Conservation (phyloP, 2,329 filamentous ascomycete species). For the Lasiodiplodia sp. region DNA sequence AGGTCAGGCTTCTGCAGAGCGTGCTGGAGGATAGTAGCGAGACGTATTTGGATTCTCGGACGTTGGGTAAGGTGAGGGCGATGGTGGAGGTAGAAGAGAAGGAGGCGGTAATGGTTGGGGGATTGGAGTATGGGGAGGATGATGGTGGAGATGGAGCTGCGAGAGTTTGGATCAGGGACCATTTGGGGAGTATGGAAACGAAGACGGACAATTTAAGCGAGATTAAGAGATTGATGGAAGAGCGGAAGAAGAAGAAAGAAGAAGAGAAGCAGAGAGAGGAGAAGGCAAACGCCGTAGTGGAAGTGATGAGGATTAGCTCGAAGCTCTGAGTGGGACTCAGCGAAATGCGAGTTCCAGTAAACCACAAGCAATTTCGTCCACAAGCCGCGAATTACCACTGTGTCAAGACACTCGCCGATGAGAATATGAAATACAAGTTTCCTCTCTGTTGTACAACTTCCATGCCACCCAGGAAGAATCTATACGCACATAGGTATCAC, state of each 20-base stretch:
- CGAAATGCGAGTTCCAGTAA: background rate
- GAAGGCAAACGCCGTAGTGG: background rate
- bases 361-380: background rate
- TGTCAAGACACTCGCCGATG: background rate
- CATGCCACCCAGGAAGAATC: conserved; percentile 1
- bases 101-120: background rate
- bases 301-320: background rate
- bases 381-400: background rate
- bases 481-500: conserved; percentile 27
- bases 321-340: background rate
- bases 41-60: background rate
- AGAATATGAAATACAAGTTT: background rate
- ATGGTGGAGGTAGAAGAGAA: background rate
- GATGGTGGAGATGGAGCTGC: background rate
- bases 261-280: background rate
- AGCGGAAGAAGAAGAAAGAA: conserved; percentile 3
- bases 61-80: background rate
- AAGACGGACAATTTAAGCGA: background rate
- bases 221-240: conserved; percentile 4
- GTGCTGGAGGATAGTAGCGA: background rate
- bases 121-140: background rate
- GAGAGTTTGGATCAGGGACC: background rate
- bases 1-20: background rate
- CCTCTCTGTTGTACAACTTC: background rate
- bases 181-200: background rate